A percentile compares a stretch with the other conserved stretches of the same genome.
phyloP scores from a whole-genome alignment of 139 green algal species.

The Asterochloris erici region DNA sequence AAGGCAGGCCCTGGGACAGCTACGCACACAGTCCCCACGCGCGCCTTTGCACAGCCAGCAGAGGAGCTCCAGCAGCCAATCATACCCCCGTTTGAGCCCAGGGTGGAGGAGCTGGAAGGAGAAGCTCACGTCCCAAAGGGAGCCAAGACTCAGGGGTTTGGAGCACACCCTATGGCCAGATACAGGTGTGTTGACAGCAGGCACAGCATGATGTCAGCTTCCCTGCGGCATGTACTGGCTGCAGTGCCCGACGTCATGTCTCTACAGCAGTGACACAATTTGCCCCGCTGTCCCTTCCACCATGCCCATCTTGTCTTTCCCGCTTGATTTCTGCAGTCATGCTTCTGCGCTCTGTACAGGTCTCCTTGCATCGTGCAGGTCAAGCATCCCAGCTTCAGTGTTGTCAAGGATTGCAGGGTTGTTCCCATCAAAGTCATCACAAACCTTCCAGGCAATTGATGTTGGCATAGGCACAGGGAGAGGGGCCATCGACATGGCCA shows the following conservation, averaged over 20 bases:
- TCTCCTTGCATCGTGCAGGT: neutral
- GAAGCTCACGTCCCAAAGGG: conserved; percentile 14
- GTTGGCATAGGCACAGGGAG: conserved; percentile 11
- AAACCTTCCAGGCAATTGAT: conserved; percentile 4
- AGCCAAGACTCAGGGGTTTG: conserved; percentile 5
- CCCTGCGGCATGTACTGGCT: no score
- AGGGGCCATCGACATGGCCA: conserved; percentile 10
- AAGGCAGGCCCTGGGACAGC: no score
- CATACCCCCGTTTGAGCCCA: no score
- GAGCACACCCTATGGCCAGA: conserved; percentile 6
- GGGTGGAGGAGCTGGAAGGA: neutral
- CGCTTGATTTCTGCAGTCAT: neutral
- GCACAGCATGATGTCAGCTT: no score
- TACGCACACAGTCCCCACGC: no score
- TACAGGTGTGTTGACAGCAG: neutral
- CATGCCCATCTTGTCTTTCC: neutral
- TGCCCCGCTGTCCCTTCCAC: neutral
- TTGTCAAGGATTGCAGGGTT: neutral
- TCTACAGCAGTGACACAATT: neutral
- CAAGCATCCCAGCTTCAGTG: conserved; percentile 3
- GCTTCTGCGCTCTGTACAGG: neutral
- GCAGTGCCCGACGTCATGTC: neutral
- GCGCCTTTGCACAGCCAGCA: no score
- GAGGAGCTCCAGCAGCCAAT: no score
- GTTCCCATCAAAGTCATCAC: neutral